Base-by-base conservation (phyloP, 2,329 filamentous ascomycete genomes). In the Capronia epimyces region DNA sequence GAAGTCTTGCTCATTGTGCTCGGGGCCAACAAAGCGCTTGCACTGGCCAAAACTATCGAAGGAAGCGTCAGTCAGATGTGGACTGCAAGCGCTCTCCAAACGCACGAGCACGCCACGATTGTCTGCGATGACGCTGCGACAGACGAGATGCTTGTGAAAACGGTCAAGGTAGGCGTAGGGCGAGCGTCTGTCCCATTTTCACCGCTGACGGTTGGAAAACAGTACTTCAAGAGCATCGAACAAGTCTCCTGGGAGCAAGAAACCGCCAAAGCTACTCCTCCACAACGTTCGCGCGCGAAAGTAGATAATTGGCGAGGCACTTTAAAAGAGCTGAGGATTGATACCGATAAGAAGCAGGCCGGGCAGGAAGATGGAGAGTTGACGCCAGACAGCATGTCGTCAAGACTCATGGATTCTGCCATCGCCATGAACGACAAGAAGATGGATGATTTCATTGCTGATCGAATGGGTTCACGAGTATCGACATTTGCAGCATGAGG, bases 11-110 rank as follows among this genome's bases (percentile, higher is more conserved):
- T 89, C 60, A 87, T 94, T 61, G 88, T 89, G 57, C 80, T 87
- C 1, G 88, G 88, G 18, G 82, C 86, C 37, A 86, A 88, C 74
- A 94, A 94, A 69, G 81, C 87, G 1, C 73, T 86, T 27, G 88
- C 88, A 22, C 71, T 94, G 56, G 85, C 90, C 67, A 84, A 82
- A 62, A 89, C 86, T 60, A 80, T 94, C 57, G 88, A 94, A 67
- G 83, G 84, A 50, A 85, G 84, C 24, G 80, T 94, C 55, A 91
- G 89, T 67, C 88, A 93, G 71, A 91, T 91, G 86, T 94, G 88
- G 87, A 91, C 88, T 1, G 76, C 93, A 5, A 91, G 87, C 7
- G 82, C 81, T 48, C 75, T 94, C 36, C 88, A 94, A 66, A 72
- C 91, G 56, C 88, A 93, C 67, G 84, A 82, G 2, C 84, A 90